Percentiles rank a stretch among this genome's conserved stretches.
Evolutionary conservation across 306 rosid genomes (phyloP).

Genomic region (Citrullus mucosospermus): DNA sequence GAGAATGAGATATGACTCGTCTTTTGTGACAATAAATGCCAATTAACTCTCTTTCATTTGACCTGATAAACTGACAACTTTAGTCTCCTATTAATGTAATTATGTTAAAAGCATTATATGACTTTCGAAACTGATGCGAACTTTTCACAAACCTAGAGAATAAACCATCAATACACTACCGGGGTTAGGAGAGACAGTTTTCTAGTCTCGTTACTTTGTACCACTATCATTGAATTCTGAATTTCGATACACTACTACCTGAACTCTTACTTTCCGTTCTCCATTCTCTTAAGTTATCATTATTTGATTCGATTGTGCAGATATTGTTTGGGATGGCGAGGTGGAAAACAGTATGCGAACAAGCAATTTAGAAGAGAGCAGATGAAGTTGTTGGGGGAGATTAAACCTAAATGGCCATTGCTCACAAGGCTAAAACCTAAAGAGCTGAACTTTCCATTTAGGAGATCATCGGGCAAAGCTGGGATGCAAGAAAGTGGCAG

Average conservation of each 20-base stretch:
- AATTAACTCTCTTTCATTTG: neutral
- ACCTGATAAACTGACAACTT: neutral
- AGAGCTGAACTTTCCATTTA: conserved; percentile 33
- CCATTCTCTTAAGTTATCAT: neutral
- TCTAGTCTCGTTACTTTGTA: neutral
- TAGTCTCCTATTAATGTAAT: neutral
- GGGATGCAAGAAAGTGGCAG: conserved; percentile 22
- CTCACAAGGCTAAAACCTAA: conserved; percentile 48
- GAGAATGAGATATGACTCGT: neutral
- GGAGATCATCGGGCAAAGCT: neutral
- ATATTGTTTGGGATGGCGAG: conserved; percentile 91
- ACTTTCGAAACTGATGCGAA: neutral
- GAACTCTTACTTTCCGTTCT: neutral
- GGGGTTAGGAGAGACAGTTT: neutral
- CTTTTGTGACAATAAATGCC: neutral
- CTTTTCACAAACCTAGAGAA: neutral
- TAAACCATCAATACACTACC: neutral
- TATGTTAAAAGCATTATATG: neutral
- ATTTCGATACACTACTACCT: neutral
- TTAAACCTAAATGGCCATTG: conserved; percentile 59
- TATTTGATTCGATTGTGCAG: conserved; percentile 20
- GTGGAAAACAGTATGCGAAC: conserved; percentile 65
- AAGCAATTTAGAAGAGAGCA: conserved; percentile 74
- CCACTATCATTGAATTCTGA: neutral
- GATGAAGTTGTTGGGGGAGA: conserved; percentile 68